A percentile compares a stretch with the other conserved stretches of the same genome.
phyloP scores from a whole-genome alignment of 2,329 filamentous ascomycete genomes.

The Coniella lustricola region DNA sequence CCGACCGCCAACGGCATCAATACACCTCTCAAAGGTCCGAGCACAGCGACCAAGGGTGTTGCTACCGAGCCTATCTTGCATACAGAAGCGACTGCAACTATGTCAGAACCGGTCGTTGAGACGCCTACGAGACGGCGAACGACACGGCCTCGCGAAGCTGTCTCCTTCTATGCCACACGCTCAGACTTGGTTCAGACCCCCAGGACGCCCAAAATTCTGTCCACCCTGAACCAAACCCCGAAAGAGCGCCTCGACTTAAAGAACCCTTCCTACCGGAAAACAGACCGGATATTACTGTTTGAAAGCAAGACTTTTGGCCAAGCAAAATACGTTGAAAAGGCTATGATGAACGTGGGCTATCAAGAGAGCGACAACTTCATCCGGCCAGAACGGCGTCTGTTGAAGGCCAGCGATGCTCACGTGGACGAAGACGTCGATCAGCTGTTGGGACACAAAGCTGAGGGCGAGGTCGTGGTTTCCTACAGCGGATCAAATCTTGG shows the following conservation, averaged over 20 bases:
- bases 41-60: conserved; percentile 25
- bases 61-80: conserved; percentile 34
- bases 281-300: conserved; percentile 71
- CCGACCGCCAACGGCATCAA: conserved; percentile 29
- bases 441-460: conserved; percentile 38
- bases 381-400: conserved; percentile 65
- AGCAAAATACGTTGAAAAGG: conserved; percentile 87
- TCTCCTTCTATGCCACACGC: conserved; percentile 47
- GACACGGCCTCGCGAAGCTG: conserved; percentile 42
- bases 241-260: conserved; percentile 76
- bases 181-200: conserved; percentile 38
- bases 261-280: conserved; percentile 65
- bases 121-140: conserved; percentile 37
- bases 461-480: conserved; percentile 45
- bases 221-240: conserved; percentile 71
- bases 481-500: conserved; percentile 51
- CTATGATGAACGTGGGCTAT: conserved; percentile 93
- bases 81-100: conserved; percentile 27
- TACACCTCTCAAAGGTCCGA: conserved; percentile 40
- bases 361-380: conserved; percentile 89
- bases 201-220: conserved; percentile 59
- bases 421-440: conserved; percentile 53
- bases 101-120: conserved; percentile 20
- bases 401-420: conserved; percentile 54
- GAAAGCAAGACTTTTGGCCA: conserved; percentile 82